Conservation (phyloP, 2,329 filamentous ascomycete species). For the Aspergillus novoparasiticus region DNA sequence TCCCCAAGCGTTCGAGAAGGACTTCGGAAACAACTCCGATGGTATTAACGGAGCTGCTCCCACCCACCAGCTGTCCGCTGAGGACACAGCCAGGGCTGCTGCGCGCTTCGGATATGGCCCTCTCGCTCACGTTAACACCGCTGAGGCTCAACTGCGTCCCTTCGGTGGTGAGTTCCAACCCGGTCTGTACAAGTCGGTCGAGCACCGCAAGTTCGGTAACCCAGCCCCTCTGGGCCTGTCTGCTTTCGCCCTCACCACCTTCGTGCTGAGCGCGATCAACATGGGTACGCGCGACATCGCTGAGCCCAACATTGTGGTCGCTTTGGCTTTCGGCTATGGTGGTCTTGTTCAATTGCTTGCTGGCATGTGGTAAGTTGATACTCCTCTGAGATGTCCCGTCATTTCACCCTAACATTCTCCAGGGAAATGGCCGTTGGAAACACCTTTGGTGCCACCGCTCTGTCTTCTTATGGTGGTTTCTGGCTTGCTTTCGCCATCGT, state of each 20-base stretch:
- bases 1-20: constrained; percentile 36
- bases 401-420: constrained; percentile 8
- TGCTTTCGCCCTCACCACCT: constrained; percentile 81
- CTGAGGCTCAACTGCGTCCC: constrained; percentile 55
- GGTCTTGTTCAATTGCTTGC: constrained; percentile 77
- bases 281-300: constrained; percentile 63
- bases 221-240: constrained; percentile 75
- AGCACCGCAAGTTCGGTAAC: constrained; percentile 73
- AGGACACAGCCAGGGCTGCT: constrained; percentile 47
- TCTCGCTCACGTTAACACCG: constrained; percentile 52
- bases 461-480: constrained; percentile 82
- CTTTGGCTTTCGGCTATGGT: constrained; percentile 73
- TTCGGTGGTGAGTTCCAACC: constrained; percentile 76
- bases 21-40: constrained; percentile 23
- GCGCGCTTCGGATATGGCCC: constrained; percentile 55
- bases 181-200: constrained; percentile 66
- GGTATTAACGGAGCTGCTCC: constrained; percentile 16
- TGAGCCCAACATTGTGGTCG: constrained; percentile 67
- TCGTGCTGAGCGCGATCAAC: constrained; percentile 76
- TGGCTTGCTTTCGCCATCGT: constrained; percentile 77
- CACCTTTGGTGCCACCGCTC: constrained; percentile 79
- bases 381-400: not conserved
- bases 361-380: constrained; percentile 74
- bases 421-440: constrained; percentile 89
- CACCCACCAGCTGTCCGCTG: constrained; percentile 42